Percentiles rank a stretch among this genome's conserved stretches.
Evolutionary conservation across 192 early-diverging fungal species (phyloP).

Genomic region (Gaertneriomyces semiglobifer): DNA sequence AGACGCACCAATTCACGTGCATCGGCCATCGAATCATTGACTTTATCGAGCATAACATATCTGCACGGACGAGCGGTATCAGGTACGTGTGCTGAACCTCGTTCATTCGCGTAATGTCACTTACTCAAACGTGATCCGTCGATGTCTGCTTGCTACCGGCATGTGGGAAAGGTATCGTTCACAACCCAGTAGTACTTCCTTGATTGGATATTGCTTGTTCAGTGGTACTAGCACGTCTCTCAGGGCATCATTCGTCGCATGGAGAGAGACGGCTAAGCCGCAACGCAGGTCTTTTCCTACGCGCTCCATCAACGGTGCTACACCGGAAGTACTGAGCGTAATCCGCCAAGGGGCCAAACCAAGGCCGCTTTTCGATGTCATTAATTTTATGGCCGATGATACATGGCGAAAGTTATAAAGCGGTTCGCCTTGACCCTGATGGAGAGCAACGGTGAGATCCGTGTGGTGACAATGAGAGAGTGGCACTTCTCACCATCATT

Average conservation of each 20-base stretch:
- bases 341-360: conserved; percentile 70
- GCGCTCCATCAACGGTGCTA: conserved; percentile 76
- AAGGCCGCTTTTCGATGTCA: conserved; percentile 31
- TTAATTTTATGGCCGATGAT: conserved; percentile 27
- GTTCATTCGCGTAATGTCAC: background rate
- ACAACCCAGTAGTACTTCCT: conserved; percentile 67
- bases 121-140: conserved; percentile 83
- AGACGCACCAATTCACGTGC: conserved; percentile 65
- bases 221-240: conserved; percentile 79
- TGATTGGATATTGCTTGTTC: conserved; percentile 78
- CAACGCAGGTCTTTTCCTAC: conserved; percentile 65
- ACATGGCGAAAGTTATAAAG: conserved; percentile 75
- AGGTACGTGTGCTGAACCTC: too few relatives aligned
- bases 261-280: conserved; percentile 76
- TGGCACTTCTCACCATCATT: conserved; percentile 56
- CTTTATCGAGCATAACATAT: conserved; percentile 81
- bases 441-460: background rate
- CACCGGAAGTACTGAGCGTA: conserved; percentile 79
- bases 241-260: conserved; percentile 74
- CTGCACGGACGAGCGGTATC: conserved; percentile 16
- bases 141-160: conserved; percentile 49
- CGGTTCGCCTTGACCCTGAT: conserved; percentile 78
- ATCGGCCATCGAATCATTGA: conserved; percentile 74
- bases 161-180: conserved; percentile 53
- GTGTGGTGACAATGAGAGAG: background rate